phyloP scores from a whole-genome alignment of 2,329 filamentous ascomycete genomes.

The Diaporthe vaccinii region DNA sequence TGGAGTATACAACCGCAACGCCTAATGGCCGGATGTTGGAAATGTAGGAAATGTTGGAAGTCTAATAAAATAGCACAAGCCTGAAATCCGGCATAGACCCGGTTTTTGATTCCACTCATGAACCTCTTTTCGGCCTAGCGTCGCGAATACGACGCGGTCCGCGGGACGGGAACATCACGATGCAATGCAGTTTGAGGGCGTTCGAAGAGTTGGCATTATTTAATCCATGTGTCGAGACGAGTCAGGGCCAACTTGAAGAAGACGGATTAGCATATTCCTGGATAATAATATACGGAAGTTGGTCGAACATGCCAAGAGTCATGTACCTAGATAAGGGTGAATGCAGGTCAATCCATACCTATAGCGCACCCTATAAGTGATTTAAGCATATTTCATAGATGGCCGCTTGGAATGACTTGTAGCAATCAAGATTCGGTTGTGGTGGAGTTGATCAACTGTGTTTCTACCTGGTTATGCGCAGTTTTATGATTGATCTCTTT shows the following conservation, averaged over 20 bases:
- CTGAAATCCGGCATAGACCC: conserved; percentile 4
- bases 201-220: neutral
- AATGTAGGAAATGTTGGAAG: conserved; percentile 3
- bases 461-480: neutral
- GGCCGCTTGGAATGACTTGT: neutral
- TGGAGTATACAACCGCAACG: neutral
- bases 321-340: neutral
- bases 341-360: neutral
- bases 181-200: neutral
- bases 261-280: neutral
- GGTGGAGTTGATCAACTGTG: neutral
- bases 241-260: neutral
- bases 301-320: neutral
- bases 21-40: neutral
- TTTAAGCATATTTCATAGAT: neutral
- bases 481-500: neutral
- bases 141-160: neutral
- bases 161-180: neutral
- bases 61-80: neutral
- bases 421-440: neutral
- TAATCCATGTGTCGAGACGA: neutral
- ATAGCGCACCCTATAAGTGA: neutral
- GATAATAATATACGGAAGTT: neutral
- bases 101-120: neutral
- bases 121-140: neutral